Evolutionary conservation across 352 stramenopile genomes (phyloP).

Genomic region (Phytophthora constricta): DNA sequence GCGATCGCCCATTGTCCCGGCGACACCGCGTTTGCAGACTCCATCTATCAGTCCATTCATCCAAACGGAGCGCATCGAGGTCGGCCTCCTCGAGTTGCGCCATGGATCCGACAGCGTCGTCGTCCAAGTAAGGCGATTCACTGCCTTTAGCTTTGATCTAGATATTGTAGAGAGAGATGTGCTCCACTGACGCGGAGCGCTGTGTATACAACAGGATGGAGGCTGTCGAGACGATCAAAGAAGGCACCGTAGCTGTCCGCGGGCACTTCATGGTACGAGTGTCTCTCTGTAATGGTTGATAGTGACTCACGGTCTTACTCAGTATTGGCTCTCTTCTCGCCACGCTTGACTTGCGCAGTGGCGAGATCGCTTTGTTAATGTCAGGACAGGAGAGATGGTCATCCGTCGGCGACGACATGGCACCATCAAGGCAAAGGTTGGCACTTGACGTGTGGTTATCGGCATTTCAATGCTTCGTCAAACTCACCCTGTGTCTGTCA

Average conservation of each 20-base stretch:
- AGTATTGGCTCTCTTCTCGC: not conserved
- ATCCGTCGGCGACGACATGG: slow-evolving; percentile 54
- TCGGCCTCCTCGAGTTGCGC: not conserved
- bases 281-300: not conserved
- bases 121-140: slow-evolving; percentile 27
- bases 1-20: not conserved
- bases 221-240: slow-evolving; percentile 48
- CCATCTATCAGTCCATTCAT: slow-evolving; percentile 26
- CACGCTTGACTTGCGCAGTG: too few species aligned
- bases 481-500: slow-evolving; percentile 18
- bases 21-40: not conserved
- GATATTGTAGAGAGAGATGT: too few species aligned
- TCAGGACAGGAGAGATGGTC: slow-evolving; percentile 54
- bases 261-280: slow-evolving; percentile 67
- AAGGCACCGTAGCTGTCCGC: slow-evolving; percentile 64
- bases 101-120: slow-evolving; percentile 31
- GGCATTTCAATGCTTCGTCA: not conserved
- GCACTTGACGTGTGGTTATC: not conserved
- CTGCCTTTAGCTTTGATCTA: too few species aligned
- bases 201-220: slow-evolving; percentile 28
- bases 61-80: not conserved
- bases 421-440: slow-evolving; percentile 68
- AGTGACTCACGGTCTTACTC: slow-evolving; percentile 3
- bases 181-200: not conserved
- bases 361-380: slow-evolving; percentile 68